These are phyloP conservation scores for Hymenoscyphus albidus DNA, from an alignment of 2,329 filamentous ascomycete species.

Conservation along the genomic window DNA sequence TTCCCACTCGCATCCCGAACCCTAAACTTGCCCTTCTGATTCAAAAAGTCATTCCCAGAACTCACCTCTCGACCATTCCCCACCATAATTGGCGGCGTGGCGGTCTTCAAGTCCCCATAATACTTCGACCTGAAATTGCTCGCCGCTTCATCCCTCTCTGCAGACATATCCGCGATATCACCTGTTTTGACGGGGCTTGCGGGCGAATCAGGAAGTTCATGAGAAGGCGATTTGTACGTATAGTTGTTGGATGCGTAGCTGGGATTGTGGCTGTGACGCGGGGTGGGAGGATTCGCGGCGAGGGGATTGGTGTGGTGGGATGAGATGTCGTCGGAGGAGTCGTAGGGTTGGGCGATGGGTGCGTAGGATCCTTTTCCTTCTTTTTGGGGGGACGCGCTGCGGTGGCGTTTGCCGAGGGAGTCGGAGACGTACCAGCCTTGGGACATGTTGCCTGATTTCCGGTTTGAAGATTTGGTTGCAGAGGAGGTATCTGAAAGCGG, in stretches of 20 bases:
- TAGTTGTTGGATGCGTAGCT: neutral
- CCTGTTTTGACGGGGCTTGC: conserved; percentile 44
- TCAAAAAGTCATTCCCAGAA: conserved; percentile 53
- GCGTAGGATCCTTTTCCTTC: conserved; percentile 26
- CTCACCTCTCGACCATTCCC: conserved; percentile 50
- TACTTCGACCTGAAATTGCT: conserved; percentile 48
- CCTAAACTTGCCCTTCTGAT: conserved; percentile 25
- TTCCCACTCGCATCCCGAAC: conserved; percentile 69
- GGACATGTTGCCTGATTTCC: conserved; percentile 11
- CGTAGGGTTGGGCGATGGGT: conserved; percentile 40
- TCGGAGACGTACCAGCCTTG: conserved; percentile 32
- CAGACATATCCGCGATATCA: conserved; percentile 43
- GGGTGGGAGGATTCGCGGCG: conserved; percentile 45
- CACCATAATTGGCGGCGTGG: conserved; percentile 52
- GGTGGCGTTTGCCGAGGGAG: conserved; percentile 32
- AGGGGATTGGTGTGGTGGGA: conserved; percentile 48
- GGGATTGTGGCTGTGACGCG: conserved; percentile 20
- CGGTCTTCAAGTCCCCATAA: conserved; percentile 55
- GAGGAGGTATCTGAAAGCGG: conserved; percentile 40
- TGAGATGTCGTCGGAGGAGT: conserved; percentile 31
- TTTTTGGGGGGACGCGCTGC: conserved; percentile 27
- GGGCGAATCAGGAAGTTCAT: conserved; percentile 36
- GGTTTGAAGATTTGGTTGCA: conserved; percentile 18
- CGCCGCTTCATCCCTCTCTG: conserved; percentile 14
- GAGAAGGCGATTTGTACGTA: neutral